Evolutionary conservation across 1,284 basidiomycete species (phyloP).

Genomic region (Laetiporus sulphureus): DNA sequence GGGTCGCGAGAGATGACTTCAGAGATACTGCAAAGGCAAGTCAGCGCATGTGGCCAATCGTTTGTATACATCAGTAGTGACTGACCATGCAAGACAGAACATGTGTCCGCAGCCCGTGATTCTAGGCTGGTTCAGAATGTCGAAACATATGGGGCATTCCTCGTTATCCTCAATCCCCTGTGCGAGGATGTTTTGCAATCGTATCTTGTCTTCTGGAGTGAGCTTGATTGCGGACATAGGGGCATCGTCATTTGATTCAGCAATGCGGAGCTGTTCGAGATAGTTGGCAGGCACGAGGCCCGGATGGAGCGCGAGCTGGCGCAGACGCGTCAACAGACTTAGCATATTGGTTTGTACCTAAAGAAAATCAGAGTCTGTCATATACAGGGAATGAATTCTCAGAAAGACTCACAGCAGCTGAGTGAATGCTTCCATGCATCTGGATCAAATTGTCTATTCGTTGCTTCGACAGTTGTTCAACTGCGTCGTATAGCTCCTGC

Average conservation of each 20-base stretch:
- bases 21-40: slow-evolving; percentile 41
- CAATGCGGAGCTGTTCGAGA: slow-evolving; percentile 54
- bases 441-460: slow-evolving; percentile 56
- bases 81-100: slow-evolving; percentile 71
- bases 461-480: slow-evolving; percentile 57
- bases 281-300: slow-evolving; percentile 73
- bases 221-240: slow-evolving; percentile 28
- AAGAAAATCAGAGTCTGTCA: not conserved
- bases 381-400: no score
- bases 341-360: slow-evolving; percentile 68
- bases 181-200: slow-evolving; percentile 58
- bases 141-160: slow-evolving; percentile 80
- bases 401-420: slow-evolving; percentile 25
- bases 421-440: slow-evolving; percentile 29
- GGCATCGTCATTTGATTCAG: slow-evolving; percentile 27
- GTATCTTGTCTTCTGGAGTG: slow-evolving; percentile 43
- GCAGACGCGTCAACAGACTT: slow-evolving; percentile 80
- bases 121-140: slow-evolving; percentile 56
- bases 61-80: slow-evolving; percentile 1
- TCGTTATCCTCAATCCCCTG: slow-evolving; percentile 76
- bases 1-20: slow-evolving; percentile 61
- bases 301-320: slow-evolving; percentile 80
- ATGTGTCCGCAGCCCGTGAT: slow-evolving; percentile 77
- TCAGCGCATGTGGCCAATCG: not conserved
- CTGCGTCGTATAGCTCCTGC: slow-evolving; percentile 69